These are phyloP conservation scores for Alternaria longipes DNA, from an alignment of 2,329 filamentous ascomycete species.

Conservation along the genomic window DNA sequence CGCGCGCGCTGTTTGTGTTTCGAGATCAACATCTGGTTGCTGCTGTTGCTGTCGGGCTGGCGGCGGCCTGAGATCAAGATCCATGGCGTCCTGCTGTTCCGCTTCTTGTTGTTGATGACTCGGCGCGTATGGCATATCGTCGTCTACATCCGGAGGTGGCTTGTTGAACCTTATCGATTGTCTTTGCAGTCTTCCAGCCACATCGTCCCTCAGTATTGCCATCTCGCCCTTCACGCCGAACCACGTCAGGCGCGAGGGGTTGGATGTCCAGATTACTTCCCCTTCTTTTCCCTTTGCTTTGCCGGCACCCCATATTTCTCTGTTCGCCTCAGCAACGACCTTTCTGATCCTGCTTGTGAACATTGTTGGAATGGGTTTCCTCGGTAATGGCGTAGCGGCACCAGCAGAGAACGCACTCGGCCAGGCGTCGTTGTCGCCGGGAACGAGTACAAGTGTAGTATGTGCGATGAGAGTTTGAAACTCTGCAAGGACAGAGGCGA, in stretches of 20 bases:
- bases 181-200: slow-evolving; percentile 79
- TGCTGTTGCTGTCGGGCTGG: slow-evolving; percentile 18
- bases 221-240: slow-evolving; percentile 92
- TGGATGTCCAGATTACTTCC: slow-evolving; percentile 86
- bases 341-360: slow-evolving; percentile 89
- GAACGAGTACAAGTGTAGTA: slow-evolving; percentile 90
- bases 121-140: slow-evolving; percentile 32
- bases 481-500: slow-evolving; percentile 83
- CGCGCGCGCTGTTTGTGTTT: slow-evolving; percentile 68
- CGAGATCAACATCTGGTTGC: slow-evolving; percentile 36
- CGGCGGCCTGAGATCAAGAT: slow-evolving; percentile 52
- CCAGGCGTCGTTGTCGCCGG: slow-evolving; percentile 98
- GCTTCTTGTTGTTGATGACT: slow-evolving; percentile 18
- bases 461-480: slow-evolving; percentile 81
- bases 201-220: slow-evolving; percentile 85
- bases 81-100: slow-evolving; percentile 52
- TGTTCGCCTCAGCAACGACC: slow-evolving; percentile 80
- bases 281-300: slow-evolving; percentile 63
- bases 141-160: slow-evolving; percentile 50
- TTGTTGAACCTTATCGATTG: slow-evolving; percentile 76
- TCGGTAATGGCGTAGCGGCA: slow-evolving; percentile 73
- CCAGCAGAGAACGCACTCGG: slow-evolving; percentile 83
- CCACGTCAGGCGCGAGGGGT: slow-evolving; percentile 81
- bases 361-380: slow-evolving; percentile 79
- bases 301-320: slow-evolving; percentile 65